Conservation (phyloP, 495 filamentous ascomycete species). For the Aspergillus asperescens region DNA sequence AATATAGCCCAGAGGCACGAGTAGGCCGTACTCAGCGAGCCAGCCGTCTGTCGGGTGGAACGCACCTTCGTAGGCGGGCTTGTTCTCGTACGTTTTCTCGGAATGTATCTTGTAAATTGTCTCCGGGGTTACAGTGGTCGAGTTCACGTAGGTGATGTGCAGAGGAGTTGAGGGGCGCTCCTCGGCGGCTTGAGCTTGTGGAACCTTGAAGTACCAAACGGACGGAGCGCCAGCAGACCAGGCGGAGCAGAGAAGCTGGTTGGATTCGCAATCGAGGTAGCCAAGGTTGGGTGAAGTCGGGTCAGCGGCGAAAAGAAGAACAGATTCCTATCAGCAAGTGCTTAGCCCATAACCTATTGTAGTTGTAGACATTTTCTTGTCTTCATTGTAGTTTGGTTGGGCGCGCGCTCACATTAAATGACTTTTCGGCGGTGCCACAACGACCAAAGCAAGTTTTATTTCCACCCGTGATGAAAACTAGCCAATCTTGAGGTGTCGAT, state of each 20-base stretch:
- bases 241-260: slow-evolving; percentile 73
- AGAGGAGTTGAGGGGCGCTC: slow-evolving; percentile 43
- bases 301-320: slow-evolving; percentile 58
- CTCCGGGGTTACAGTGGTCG: slow-evolving; percentile 58
- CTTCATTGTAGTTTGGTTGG: not conserved
- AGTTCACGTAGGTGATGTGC: slow-evolving; percentile 56
- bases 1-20: slow-evolving; percentile 63
- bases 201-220: slow-evolving; percentile 69
- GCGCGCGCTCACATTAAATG: slow-evolving; percentile 48
- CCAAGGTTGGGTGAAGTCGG: slow-evolving; percentile 66
- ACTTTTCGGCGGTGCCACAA: slow-evolving; percentile 48
- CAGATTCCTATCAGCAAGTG: slow-evolving; percentile 51
- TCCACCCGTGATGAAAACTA: slow-evolving; percentile 72
- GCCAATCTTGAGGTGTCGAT: slow-evolving; percentile 68
- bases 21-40: slow-evolving; percentile 59
- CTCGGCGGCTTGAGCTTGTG: slow-evolving; percentile 48
- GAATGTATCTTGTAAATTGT: slow-evolving; percentile 59
- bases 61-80: slow-evolving; percentile 58
- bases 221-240: slow-evolving; percentile 70
- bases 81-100: slow-evolving; percentile 53
- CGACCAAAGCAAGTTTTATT: slow-evolving; percentile 82
- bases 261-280: slow-evolving; percentile 70
- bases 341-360: slow-evolving; percentile 15
- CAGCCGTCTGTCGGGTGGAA: slow-evolving; percentile 78
- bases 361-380: not conserved